A percentile compares a stretch with the other conserved stretches of the same genome.
Evolutionary conservation across 768 basidiomycete genomes (phyloP).

Genomic region (Termitomyces sp.): DNA sequence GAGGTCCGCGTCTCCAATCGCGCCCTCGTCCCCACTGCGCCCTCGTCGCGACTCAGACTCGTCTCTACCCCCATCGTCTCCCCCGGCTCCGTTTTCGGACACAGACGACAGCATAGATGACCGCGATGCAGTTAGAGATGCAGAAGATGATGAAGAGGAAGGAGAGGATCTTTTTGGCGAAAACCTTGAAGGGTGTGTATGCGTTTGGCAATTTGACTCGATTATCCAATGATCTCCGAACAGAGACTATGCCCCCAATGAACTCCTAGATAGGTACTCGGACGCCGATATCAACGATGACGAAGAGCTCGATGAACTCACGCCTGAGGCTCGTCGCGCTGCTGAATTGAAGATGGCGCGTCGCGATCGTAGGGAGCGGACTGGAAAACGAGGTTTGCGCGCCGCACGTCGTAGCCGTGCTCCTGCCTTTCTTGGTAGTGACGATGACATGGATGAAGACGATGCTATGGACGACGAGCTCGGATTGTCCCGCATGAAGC

Average conservation of each 20-base stretch:
- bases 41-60: slow-evolving; percentile 57
- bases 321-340: slow-evolving; percentile 64
- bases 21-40: slow-evolving; percentile 43
- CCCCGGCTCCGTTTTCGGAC: slow-evolving; percentile 79
- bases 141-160: slow-evolving; percentile 73
- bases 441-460: slow-evolving; percentile 74
- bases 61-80: slow-evolving; percentile 82
- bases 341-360: slow-evolving; percentile 87
- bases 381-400: slow-evolving; percentile 62
- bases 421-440: slow-evolving; percentile 83
- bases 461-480: slow-evolving; percentile 66
- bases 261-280: slow-evolving; percentile 81
- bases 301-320: slow-evolving; percentile 59
- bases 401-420: slow-evolving; percentile 76
- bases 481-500: slow-evolving; percentile 66
- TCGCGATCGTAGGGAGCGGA: slow-evolving; percentile 71
- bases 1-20: slow-evolving; percentile 47
- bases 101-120: slow-evolving; percentile 78
- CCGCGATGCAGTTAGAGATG: slow-evolving; percentile 56
- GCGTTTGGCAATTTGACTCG: slow-evolving; percentile 1
- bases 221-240: slow-evolving; percentile 6
- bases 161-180: slow-evolving; percentile 93
- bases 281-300: slow-evolving; percentile 84
- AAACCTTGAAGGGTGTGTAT: slow-evolving; percentile 60
- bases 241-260: slow-evolving; percentile 85